These are phyloP conservation scores for Acanthamoeba castellanii DNA, from an alignment of 208 protist species.

Conservation along the genomic window DNA sequence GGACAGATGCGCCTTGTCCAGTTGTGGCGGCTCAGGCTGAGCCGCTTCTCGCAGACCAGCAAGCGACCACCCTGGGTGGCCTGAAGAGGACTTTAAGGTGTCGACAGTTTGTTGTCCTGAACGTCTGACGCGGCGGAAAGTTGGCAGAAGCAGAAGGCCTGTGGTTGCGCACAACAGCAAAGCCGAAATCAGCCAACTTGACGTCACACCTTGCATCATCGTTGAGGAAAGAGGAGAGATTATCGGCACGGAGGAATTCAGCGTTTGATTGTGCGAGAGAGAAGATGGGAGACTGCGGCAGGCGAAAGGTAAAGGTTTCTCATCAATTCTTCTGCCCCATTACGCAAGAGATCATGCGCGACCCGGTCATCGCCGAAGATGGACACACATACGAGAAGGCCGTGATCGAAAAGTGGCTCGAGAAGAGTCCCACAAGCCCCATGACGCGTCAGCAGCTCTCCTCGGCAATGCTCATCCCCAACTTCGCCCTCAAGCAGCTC, in stretches of 20 bases:
- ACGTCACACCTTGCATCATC: background rate
- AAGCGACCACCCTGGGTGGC: too few relatives aligned
- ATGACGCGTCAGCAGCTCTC: constrained; percentile 26
- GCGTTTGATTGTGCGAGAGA: background rate
- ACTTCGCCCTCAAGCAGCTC: constrained; percentile 45
- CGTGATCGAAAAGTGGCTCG: constrained; percentile 73
- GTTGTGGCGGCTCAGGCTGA: too few relatives aligned
- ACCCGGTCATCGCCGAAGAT: constrained; percentile 72
- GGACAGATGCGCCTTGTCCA: too few relatives aligned
- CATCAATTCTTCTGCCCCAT: constrained; percentile 74
- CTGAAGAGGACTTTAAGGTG: too few relatives aligned
- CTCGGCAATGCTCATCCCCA: constrained; percentile 26
- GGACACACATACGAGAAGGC: constrained; percentile 75
- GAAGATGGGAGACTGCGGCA: background rate
- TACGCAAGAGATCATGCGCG: constrained; percentile 73
- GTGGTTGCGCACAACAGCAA: background rate
- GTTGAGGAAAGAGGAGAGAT: background rate
- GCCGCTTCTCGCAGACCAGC: too few relatives aligned
- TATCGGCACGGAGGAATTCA: background rate
- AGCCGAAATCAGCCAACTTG: background rate
- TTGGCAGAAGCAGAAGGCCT: background rate
- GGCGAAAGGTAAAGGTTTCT: constrained; percentile 3
- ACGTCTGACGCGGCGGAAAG: background rate
- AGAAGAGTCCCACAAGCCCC: constrained; percentile 47
- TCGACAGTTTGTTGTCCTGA: background rate